Percentiles rank a stretch among this genome's conserved stretches.
Evolutionary conservation across 352 stramenopile genomes (phyloP).

Genomic region (Peronospora destructor): DNA sequence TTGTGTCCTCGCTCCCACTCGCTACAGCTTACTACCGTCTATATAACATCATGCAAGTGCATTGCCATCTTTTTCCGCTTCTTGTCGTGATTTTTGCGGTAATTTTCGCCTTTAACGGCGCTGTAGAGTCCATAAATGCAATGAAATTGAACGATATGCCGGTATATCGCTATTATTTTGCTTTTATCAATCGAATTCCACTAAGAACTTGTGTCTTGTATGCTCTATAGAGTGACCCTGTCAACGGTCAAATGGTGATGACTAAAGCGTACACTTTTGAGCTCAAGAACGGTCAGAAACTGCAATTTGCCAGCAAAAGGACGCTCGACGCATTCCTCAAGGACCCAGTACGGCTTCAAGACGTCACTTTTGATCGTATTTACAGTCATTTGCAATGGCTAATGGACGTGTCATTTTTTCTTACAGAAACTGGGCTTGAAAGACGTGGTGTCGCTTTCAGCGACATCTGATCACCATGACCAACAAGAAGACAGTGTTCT

Average conservation of each 20-base stretch:
- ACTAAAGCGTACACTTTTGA: constrained; percentile 44
- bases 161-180: constrained; percentile 20
- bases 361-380: background rate
- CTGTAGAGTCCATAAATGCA: constrained; percentile 1
- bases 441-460: constrained; percentile 29
- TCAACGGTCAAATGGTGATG: constrained; percentile 69
- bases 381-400: background rate
- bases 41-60: constrained; percentile 6
- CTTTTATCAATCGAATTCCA: background rate
- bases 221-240: constrained; percentile 39
- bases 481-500: constrained; percentile 21
- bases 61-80: background rate
- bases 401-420: background rate
- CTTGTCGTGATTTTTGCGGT: constrained; percentile 14
- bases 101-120: constrained; percentile 4
- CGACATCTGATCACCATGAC: background rate
- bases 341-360: constrained; percentile 32
- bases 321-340: constrained; percentile 46
- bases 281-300: constrained; percentile 55
- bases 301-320: constrained; percentile 52
- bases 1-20: background rate
- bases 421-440: constrained; percentile 36
- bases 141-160: constrained; percentile 58
- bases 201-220: background rate
- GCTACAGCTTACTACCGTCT: background rate